These are phyloP conservation scores for Abrus pulchellus DNA, from an alignment of 306 rosid genomes.

Conservation along the genomic window DNA sequence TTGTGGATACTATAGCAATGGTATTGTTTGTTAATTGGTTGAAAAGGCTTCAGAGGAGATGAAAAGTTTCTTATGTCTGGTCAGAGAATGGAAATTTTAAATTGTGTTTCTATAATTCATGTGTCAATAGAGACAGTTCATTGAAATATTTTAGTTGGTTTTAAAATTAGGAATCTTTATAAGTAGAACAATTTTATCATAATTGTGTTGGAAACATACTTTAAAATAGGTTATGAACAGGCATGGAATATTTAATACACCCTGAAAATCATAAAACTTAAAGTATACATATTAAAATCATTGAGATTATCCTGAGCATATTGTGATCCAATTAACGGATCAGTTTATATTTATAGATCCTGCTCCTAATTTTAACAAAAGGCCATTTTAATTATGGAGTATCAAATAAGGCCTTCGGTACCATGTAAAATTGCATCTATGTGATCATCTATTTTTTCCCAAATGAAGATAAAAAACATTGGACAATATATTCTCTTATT, in stretches of 20 bases:
- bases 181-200: background rate
- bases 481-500: background rate
- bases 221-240: background rate
- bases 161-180: background rate
- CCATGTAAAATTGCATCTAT: background rate
- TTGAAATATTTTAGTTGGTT: background rate
- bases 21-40: background rate
- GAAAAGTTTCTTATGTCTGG: background rate
- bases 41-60: slow-evolving; percentile 6
- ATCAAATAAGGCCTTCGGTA: slow-evolving; percentile 3
- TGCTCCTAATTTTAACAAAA: background rate
- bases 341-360: background rate
- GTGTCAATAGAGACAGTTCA: background rate
- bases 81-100: background rate
- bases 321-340: background rate
- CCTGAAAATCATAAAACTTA: background rate
- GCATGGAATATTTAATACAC: background rate
- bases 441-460: background rate
- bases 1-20: slow-evolving; percentile 1
- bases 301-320: slow-evolving; percentile 6
- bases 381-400: slow-evolving; percentile 21
- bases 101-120: slow-evolving; percentile 2
- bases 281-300: background rate
- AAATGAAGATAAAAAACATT: background rate
- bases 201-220: background rate